Conservation (phyloP, 345 rosid species). For the Cardamine occulta region DNA sequence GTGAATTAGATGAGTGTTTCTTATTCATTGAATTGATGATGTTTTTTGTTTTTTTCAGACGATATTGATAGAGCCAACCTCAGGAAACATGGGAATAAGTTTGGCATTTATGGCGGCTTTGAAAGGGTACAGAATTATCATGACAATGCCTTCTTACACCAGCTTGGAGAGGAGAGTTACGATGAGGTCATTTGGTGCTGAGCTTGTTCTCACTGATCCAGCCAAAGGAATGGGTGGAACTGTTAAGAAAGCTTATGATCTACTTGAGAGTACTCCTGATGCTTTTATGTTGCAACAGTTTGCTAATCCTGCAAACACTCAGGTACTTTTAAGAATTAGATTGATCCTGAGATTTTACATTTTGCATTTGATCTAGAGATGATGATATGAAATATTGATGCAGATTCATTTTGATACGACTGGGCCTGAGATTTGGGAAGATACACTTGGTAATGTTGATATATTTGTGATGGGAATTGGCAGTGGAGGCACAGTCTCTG, state of each 20-base stretch:
- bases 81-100: constrained; percentile 98
- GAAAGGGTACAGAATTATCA: constrained; percentile 86
- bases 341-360: background rate
- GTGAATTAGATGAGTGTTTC: background rate
- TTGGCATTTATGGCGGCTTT: constrained; percentile 93
- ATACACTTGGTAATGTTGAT: constrained; percentile 84
- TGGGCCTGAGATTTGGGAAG: constrained; percentile 99
- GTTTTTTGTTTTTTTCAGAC: constrained; percentile 53
- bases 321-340: constrained; percentile 49
- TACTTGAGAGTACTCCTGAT: constrained; percentile 76
- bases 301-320: constrained; percentile 82
- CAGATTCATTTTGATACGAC: constrained; percentile 94
- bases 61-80: constrained; percentile 88
- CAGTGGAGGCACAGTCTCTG: constrained; percentile 96
- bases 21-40: background rate
- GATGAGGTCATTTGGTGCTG: constrained; percentile 97
- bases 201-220: constrained; percentile 89
- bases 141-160: constrained; percentile 98
- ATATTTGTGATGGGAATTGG: constrained; percentile 98
- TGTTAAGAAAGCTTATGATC: constrained; percentile 83
- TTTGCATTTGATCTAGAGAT: background rate
- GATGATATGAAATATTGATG: constrained; percentile 21
- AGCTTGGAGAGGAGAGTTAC: constrained; percentile 96
- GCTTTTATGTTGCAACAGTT: constrained; percentile 90
- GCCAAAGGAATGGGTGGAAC: constrained; percentile 98